phyloP scores from a whole-genome alignment of 169 alveolate species.

The Cystoisospora suis region DNA sequence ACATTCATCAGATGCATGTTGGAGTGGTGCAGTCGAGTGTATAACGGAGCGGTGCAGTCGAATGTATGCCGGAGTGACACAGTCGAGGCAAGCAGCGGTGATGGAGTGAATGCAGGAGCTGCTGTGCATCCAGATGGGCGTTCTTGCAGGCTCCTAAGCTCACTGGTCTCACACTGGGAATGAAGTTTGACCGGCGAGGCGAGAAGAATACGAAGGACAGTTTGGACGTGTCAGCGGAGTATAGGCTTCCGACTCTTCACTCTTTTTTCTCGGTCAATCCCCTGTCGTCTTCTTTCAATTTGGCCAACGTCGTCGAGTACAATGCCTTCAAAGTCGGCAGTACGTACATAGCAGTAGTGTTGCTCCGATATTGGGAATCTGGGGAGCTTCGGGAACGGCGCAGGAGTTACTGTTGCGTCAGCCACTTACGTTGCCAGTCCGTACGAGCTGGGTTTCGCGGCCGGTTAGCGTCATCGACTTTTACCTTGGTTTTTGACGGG shows the following conservation, averaged over 20 bases:
- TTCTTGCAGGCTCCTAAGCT: constrained; percentile 36
- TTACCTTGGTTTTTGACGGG: no score
- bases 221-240: constrained; percentile 50
- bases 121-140: background rate
- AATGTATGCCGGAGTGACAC: no score
- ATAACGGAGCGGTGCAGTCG: no score
- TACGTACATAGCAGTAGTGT: background rate
- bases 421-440: no score
- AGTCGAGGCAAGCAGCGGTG: no score
- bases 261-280: constrained; percentile 31
- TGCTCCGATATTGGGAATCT: background rate
- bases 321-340: constrained; percentile 10
- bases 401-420: no score
- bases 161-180: constrained; percentile 23
- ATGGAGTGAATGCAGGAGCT: no score
- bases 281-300: constrained; percentile 1
- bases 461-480: no score
- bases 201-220: constrained; percentile 42
- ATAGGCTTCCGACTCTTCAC: constrained; percentile 45
- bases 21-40: no score
- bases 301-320: constrained; percentile 20
- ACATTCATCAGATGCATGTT: no score
- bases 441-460: no score
- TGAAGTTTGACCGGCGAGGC: constrained; percentile 50
- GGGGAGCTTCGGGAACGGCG: background rate